Evolutionary conservation across 805 yeast species (phyloP).

Genomic region (Candida bentonensis): DNA sequence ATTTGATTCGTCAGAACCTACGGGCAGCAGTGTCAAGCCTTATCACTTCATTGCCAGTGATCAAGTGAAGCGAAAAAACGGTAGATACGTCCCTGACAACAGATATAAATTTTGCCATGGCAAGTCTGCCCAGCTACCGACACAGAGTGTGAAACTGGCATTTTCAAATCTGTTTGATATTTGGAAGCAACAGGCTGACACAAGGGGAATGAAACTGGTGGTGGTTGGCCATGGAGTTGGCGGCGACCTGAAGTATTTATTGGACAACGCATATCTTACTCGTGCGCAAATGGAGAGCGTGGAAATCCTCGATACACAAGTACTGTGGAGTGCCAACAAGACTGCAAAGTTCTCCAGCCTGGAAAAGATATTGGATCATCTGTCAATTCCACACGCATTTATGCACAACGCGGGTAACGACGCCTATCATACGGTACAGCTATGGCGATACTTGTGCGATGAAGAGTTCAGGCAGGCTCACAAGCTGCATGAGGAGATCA

Average conservation of each 20-base stretch:
- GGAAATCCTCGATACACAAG: constrained; percentile 2
- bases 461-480: no score
- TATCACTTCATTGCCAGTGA: background rate
- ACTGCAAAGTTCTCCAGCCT: background rate
- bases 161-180: background rate
- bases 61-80: background rate
- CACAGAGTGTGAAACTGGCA: background rate
- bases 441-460: background rate
- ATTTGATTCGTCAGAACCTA: background rate
- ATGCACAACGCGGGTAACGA: constrained; percentile 12
- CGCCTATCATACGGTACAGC: constrained; percentile 8
- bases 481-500: no score
- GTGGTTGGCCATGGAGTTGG: constrained; percentile 8
- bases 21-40: background rate
- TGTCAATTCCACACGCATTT: background rate
- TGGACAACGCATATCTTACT: background rate
- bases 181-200: background rate
- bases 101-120: background rate
- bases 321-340: constrained; percentile 2
- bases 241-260: constrained; percentile 5
- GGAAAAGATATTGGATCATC: background rate
- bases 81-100: background rate
- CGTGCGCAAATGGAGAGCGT: background rate
- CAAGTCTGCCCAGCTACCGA: background rate
- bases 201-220: background rate